These are phyloP conservation scores for Ophidiomyces ophidiicola DNA, from an alignment of 2,329 filamentous ascomycete species.

Conservation along the genomic window DNA sequence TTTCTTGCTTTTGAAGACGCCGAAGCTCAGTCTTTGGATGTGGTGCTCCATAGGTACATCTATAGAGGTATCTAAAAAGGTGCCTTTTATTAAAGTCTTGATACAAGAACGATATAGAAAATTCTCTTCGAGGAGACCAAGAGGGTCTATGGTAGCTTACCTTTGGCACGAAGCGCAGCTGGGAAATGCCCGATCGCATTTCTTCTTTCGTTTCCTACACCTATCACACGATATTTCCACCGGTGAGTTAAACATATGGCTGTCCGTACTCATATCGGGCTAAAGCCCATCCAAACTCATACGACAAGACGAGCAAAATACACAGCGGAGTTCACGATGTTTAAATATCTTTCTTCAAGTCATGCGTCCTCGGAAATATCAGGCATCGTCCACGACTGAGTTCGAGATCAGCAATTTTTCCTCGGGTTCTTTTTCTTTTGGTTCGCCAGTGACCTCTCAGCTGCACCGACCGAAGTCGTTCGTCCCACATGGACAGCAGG, in stretches of 20 bases:
- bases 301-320: too few species aligned
- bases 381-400: background rate
- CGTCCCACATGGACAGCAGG: background rate
- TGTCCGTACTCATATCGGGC: background rate
- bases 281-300: too few species aligned
- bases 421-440: background rate
- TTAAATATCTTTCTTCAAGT: too few species aligned
- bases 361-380: background rate
- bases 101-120: too few species aligned
- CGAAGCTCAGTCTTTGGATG: constrained; percentile 1
- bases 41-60: constrained; percentile 4
- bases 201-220: constrained; percentile 12
- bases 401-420: background rate
- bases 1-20: constrained; percentile 5
- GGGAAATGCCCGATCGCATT: constrained; percentile 6
- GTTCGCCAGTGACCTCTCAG: constrained; percentile 2
- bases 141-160: too few species aligned
- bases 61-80: constrained; percentile 4
- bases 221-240: constrained; percentile 7
- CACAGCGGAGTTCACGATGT: too few species aligned
- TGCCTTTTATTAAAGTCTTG: too few species aligned
- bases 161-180: constrained; percentile 9
- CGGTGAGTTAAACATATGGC: background rate
- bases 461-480: background rate
- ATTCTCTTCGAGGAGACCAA: too few species aligned